Conservation (phyloP, 345 rosid species). For the Pistacia atlantica region DNA sequence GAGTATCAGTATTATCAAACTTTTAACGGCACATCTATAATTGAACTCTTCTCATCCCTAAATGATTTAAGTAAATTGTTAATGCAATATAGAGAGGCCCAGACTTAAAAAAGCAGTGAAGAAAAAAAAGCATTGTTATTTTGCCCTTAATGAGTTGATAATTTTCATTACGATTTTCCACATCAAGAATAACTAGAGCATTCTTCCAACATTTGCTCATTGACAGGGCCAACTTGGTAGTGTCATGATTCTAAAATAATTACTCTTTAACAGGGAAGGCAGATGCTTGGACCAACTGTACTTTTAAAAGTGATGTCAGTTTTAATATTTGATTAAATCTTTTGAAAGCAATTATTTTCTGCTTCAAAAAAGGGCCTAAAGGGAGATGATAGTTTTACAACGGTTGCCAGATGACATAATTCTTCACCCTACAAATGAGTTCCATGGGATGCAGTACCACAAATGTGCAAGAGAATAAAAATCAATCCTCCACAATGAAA, state of each 20-base stretch:
- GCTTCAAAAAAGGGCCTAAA: no score
- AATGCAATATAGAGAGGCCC: not conserved
- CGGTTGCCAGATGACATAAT: not conserved
- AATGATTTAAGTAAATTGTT: not conserved
- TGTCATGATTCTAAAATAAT: not conserved
- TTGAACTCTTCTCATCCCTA: not conserved
- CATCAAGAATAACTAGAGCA: not conserved
- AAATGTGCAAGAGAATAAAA: not conserved
- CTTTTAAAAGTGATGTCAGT: no score
- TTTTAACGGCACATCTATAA: not conserved
- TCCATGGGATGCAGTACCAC: not conserved
- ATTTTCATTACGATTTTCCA: not conserved
- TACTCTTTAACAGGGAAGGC: not conserved
- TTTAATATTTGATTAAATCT: no score
- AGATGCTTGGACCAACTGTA: no score
- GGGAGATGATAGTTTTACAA: no score
- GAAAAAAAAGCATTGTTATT: not conserved
- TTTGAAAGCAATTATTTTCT: no score
- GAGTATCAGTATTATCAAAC: not conserved
- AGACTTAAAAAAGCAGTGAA: not conserved
- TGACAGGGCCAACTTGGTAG: not conserved
- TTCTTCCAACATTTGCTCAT: not conserved
- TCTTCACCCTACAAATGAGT: not conserved
- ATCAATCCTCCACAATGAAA: not conserved
- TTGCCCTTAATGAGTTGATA: not conserved